Conservation (phyloP, 805 yeast species). For the Ogataea nakhonphanomensis region DNA sequence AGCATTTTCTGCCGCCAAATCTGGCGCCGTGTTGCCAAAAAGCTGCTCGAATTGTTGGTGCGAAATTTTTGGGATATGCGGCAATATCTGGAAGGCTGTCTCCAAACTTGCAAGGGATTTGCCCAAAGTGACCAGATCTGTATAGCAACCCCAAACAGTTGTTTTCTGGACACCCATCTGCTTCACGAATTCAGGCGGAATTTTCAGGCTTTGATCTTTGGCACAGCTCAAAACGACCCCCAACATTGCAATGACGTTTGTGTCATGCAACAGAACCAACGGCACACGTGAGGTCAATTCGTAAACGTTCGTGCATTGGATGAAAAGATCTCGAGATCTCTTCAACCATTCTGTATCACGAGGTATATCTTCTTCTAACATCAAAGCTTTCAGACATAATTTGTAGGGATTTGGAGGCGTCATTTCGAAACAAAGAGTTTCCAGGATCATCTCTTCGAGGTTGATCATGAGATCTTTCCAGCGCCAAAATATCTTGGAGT, state of each 20-base stretch:
- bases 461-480: constrained; percentile 47
- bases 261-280: constrained; percentile 23
- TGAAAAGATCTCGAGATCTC: constrained; percentile 19
- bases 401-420: constrained; percentile 40
- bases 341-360: constrained; percentile 18
- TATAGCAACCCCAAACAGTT: constrained; percentile 26
- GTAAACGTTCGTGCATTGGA: constrained; percentile 25
- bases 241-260: constrained; percentile 24
- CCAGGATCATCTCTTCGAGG: constrained; percentile 44
- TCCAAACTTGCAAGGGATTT: constrained; percentile 18
- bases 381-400: constrained; percentile 23
- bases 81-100: constrained; percentile 23
- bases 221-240: constrained; percentile 25
- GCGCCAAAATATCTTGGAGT: constrained; percentile 45
- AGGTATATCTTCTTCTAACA: constrained; percentile 17
- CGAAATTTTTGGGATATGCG: constrained; percentile 21
- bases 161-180: constrained; percentile 17
- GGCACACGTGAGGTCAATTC: constrained; percentile 31
- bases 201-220: constrained; percentile 12
- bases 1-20: constrained; percentile 5
- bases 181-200: constrained; percentile 19
- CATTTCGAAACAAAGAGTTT: constrained; percentile 47
- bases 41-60: constrained; percentile 17
- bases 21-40: constrained; percentile 5
- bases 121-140: constrained; percentile 20